phyloP scores from a whole-genome alignment of 2,329 filamentous ascomycete species.

The Lasiodiplodia citricola region DNA sequence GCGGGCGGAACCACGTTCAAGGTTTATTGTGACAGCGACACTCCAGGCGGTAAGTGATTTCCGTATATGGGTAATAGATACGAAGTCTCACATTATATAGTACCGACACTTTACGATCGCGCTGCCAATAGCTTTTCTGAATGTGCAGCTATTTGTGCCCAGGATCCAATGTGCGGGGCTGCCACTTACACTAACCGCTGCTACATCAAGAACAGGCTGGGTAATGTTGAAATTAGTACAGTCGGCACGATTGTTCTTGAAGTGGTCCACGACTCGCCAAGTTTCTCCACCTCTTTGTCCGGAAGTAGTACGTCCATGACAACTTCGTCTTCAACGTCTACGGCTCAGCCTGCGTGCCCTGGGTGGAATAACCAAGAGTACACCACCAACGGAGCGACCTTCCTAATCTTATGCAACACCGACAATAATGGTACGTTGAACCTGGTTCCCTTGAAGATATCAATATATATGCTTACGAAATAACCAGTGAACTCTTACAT shows the following conservation, averaged over 20 bases:
- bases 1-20: not conserved
- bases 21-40: not conserved
- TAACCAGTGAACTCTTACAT: not conserved
- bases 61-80: no score
- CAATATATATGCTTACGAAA: not conserved
- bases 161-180: not conserved
- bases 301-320: not conserved
- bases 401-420: not conserved
- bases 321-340: not conserved
- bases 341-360: not conserved
- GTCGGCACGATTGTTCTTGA: not conserved
- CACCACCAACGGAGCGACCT: not conserved
- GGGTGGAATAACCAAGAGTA: not conserved
- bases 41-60: not conserved
- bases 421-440: slow-evolving; percentile 3
- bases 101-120: not conserved
- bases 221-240: not conserved
- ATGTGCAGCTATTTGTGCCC: not conserved
- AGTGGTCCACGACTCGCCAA: not conserved
- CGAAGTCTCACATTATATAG: not conserved
- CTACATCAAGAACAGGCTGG: not conserved
- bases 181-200: slow-evolving; percentile 1
- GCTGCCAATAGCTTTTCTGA: not conserved
- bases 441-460: not conserved
- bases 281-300: not conserved